phyloP scores from a whole-genome alignment of 164 flowering plant genomes.

The Platanus orientalis region DNA sequence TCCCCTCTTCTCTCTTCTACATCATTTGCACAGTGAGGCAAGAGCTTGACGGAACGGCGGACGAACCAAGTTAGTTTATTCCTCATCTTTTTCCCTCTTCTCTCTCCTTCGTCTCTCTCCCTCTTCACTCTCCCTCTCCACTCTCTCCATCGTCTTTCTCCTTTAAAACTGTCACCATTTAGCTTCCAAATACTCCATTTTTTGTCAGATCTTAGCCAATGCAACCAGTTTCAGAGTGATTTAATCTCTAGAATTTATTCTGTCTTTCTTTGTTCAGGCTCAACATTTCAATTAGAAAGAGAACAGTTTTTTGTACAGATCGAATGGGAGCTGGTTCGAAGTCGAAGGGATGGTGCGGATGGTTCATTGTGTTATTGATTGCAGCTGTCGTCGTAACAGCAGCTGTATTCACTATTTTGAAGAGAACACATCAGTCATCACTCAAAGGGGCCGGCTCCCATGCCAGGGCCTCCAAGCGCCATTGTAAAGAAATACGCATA shows the following conservation, averaged over 20 bases:
- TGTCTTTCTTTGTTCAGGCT: background rate
- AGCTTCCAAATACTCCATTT: background rate
- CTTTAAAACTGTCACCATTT: background rate
- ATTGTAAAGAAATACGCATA: slow-evolving; percentile 49
- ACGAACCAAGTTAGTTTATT: too few species aligned
- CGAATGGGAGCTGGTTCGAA: slow-evolving; percentile 48
- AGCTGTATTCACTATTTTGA: slow-evolving; percentile 33
- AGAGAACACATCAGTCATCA: slow-evolving; percentile 23
- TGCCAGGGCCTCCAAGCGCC: slow-evolving; percentile 90
- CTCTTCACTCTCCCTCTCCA: too few species aligned
- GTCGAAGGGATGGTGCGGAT: slow-evolving; percentile 54
- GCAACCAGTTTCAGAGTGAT: background rate
- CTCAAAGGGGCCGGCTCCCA: slow-evolving; percentile 39
- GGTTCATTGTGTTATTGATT: slow-evolving; percentile 43
- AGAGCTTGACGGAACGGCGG: too few species aligned
- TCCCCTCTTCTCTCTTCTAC: too few species aligned
- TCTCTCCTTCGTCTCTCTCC: too few species aligned
- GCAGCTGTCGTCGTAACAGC: slow-evolving; percentile 48
- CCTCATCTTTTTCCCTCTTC: too few species aligned
- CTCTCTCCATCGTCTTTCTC: too few species aligned
- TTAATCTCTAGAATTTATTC: background rate
- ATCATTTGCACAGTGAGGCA: too few species aligned
- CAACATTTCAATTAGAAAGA: background rate
- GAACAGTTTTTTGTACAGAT: background rate
- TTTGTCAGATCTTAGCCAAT: background rate